Evolutionary conservation across 345 rosid species (phyloP).

Genomic region (Populus pruinosa): DNA sequence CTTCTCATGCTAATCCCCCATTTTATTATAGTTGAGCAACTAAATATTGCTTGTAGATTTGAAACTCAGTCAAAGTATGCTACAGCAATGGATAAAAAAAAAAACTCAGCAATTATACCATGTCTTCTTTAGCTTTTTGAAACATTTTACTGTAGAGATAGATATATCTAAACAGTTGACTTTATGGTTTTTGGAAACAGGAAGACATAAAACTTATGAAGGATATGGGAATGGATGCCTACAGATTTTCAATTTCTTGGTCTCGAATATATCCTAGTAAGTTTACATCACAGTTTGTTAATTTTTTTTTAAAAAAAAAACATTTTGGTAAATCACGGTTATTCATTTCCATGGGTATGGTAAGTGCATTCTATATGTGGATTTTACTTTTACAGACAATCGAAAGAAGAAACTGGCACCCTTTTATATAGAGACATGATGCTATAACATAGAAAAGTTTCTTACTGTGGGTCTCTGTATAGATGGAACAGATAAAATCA

Average conservation of each 20-base stretch:
- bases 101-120: neutral
- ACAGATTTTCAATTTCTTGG: slow-evolving; percentile 89
- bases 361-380: no score
- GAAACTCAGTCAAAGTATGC: neutral
- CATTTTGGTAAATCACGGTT: neutral
- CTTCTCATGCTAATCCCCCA: neutral
- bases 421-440: neutral
- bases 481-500: slow-evolving; percentile 82
- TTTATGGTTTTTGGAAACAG: slow-evolving; percentile 32
- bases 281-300: neutral
- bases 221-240: slow-evolving; percentile 94
- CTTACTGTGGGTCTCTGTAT: neutral
- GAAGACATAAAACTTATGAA: slow-evolving; percentile 90
- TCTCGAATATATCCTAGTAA: slow-evolving; percentile 85
- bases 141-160: no score
- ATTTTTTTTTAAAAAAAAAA: no score
- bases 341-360: neutral
- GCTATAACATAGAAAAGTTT: neutral
- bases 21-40: neutral
- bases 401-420: no score
- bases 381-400: no score
- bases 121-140: neutral
- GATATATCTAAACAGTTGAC: neutral
- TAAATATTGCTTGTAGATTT: neutral
- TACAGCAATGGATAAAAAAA: neutral